Conservation (phyloP, 1,284 basidiomycete genomes). For the Ceratobasidium papillatum region DNA sequence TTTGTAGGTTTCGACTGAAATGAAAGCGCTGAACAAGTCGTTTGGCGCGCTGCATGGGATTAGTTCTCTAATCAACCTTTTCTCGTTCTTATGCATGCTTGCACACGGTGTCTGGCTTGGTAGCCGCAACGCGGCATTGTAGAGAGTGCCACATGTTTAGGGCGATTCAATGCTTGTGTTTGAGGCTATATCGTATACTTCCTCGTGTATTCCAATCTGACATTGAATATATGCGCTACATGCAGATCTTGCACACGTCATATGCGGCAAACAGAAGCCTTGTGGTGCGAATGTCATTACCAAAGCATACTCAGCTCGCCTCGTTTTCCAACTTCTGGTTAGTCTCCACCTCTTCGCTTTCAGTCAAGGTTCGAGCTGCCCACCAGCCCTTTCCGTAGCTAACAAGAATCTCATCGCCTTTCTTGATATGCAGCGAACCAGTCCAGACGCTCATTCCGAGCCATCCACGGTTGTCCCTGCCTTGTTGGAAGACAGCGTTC, state of each 20-base stretch:
- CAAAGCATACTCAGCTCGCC: not conserved
- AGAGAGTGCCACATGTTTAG: not conserved
- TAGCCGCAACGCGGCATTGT: constrained; percentile 57
- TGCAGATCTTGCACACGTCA: not conserved
- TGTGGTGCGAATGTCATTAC: not conserved
- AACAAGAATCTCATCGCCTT: constrained; percentile 86
- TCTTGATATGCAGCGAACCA: constrained; percentile 67
- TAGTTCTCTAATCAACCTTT: constrained; percentile 71
- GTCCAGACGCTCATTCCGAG: constrained; percentile 81
- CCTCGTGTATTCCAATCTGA: not conserved
- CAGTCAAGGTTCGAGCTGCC: constrained; percentile 57
- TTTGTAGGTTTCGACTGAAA: constrained; percentile 68
- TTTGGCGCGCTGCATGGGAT: constrained; percentile 74
- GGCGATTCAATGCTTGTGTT: not conserved
- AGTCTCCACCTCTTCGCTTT: constrained; percentile 5
- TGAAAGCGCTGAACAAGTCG: constrained; percentile 71
- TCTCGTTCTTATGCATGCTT: constrained; percentile 65
- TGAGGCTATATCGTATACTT: not conserved
- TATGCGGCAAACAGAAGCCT: not conserved
- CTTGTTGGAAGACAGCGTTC: constrained; percentile 79
- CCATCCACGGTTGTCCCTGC: constrained; percentile 65
- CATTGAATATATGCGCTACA: constrained; percentile 4
- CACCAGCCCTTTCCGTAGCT: constrained; percentile 96
- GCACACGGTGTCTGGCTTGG: constrained; percentile 79
- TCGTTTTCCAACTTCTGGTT: not conserved